These are phyloP conservation scores for Candida gorgasii DNA, from an alignment of 805 yeast genomes.

Conservation along the genomic window DNA sequence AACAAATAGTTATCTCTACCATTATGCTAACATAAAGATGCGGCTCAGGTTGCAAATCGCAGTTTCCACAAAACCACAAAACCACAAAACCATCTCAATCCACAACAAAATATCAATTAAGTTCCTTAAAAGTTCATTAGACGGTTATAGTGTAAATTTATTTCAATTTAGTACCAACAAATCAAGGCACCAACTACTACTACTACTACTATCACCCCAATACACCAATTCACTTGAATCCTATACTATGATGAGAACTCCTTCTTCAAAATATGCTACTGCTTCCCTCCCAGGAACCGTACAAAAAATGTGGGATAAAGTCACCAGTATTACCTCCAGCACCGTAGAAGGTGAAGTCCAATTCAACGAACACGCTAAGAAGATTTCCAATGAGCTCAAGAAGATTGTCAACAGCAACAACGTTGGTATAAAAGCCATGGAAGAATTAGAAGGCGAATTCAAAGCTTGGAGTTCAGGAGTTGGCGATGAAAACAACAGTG, in stretches of 20 bases:
- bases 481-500: slow-evolving; percentile 6
- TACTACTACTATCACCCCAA: too few species aligned
- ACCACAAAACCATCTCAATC: too few species aligned
- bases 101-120: too few species aligned
- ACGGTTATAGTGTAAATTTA: too few species aligned
- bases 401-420: not conserved
- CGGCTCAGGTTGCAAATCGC: too few species aligned
- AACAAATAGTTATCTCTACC: too few species aligned
- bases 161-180: too few species aligned
- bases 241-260: slow-evolving; percentile 2
- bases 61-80: too few species aligned
- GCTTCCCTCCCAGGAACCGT: slow-evolving; percentile 8
- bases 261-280: slow-evolving; percentile 8
- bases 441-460: slow-evolving; percentile 1
- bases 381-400: not conserved
- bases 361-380: slow-evolving; percentile 1
- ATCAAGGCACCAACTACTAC: too few species aligned
- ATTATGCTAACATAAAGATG: too few species aligned
- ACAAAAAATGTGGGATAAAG: slow-evolving; percentile 12
- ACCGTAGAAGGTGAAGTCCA: not conserved
- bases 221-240: too few species aligned
- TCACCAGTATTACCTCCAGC: slow-evolving; percentile 3
- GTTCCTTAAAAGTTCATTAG: too few species aligned
- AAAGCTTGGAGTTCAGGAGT: slow-evolving; percentile 11
- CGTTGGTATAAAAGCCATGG: slow-evolving; percentile 1